Percentiles rank a stretch among this genome's conserved stretches.
Evolutionary conservation across 148 eudicot genomes (phyloP).

Genomic region (Spergularia marina): DNA sequence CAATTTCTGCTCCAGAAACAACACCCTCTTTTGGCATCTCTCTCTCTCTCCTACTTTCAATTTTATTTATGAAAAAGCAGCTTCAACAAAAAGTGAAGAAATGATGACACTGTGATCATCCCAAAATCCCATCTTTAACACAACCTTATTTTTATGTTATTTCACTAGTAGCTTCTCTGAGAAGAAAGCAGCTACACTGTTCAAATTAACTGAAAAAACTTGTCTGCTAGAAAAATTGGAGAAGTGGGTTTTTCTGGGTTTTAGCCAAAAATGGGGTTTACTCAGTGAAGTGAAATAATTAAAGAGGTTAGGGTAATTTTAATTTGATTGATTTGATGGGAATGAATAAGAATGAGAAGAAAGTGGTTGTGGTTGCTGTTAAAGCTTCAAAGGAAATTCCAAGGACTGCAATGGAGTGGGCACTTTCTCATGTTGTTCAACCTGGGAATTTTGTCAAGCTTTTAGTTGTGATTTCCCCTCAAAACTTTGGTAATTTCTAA

Average conservation of each 20-base stretch:
- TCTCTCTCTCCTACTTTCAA: neutral
- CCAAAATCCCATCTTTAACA: conserved; percentile 27
- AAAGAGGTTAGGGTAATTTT: neutral
- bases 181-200: neutral
- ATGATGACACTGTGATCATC: conserved; percentile 24
- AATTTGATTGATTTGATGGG: neutral
- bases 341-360: conserved; percentile 41
- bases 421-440: conserved; percentile 68
- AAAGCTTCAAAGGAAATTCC: conserved; percentile 60
- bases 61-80: too few relatives aligned
- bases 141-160: neutral
- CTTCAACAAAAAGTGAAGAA: neutral
- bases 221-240: neutral
- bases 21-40: conserved; percentile 23
- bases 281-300: neutral
- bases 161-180: conserved; percentile 2
- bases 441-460: conserved; percentile 65
- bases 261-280: conserved; percentile 5
- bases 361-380: conserved; percentile 63
- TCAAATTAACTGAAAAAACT: conserved; percentile 23
- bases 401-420: conserved; percentile 65
- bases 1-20: conserved; percentile 17
- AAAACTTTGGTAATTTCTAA: conserved; percentile 45
- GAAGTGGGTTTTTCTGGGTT: conserved; percentile 20
- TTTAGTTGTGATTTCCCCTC: conserved; percentile 58